Evolutionary conservation across 257 asterid genomes (phyloP), one percentile per base, ranked within the genome.

Genomic region (Perilla frutescens): DNA sequence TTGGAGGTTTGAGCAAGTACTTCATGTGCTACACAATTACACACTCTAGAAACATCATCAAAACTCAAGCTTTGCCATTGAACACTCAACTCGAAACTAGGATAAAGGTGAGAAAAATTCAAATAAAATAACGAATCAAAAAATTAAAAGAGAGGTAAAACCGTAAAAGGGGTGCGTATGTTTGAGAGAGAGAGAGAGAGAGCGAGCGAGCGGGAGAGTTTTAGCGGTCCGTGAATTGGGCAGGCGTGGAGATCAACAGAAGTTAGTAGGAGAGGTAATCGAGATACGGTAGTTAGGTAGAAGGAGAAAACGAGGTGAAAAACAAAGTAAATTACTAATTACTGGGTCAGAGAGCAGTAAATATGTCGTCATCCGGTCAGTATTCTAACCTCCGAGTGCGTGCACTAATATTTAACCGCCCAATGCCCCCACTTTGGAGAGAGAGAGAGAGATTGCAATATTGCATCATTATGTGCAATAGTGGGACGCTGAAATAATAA

Each of bases 351-450:
- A 2, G 37, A 68, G 53, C 37, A 8, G 40, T 36, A 71, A 70
- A 54, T 11, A 44, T 62, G 81, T 77, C 61, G 76, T 76, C 71
- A 53, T 64, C 49, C 10, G 49, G 29, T 57, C 70, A 76, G 48
- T 5, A 8, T 60, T 67, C 37, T 59, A 56, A 71, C 81, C 78
- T 80, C 39, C 71, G 68, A 80, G 80, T 73, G 50, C 62, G 77
- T 76, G 82, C 80, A 70, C 15, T 49, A 9, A n/a, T 66, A 48
- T 77, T 77, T 73, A 67, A 62, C 70, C 55, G 53, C 71, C 59
- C 66, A 36, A 50, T 54, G 8, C 62, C 56, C 68, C 57, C 67
- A 3, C 15, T 32, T 45, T 8, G 62, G 58, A 26, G 34, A 44
- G 63, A 39, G 70, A 56, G 44, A 51, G 13, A 56, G 50, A 64